These are phyloP conservation scores for Pythium brassicae DNA, from an alignment of 352 stramenopile genomes.

Conservation along the genomic window DNA sequence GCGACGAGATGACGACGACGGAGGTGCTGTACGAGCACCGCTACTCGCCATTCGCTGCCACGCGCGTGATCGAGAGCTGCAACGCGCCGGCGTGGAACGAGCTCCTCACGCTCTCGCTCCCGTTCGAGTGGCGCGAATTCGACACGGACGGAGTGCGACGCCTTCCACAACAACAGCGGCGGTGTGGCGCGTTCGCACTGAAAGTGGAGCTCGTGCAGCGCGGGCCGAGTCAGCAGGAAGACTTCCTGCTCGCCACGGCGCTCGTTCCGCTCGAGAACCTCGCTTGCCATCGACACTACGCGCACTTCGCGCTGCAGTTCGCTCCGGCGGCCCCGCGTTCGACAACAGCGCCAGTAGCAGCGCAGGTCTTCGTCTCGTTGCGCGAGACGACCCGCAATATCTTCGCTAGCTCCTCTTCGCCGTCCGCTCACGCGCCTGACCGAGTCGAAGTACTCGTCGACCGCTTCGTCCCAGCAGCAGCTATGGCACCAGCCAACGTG, in stretches of 20 bases:
- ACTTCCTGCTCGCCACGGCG: constrained; percentile 38
- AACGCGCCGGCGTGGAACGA: constrained; percentile 57
- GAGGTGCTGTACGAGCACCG: constrained; percentile 32
- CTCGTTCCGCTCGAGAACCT: constrained; percentile 21
- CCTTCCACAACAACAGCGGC: neutral
- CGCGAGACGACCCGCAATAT: constrained; percentile 9
- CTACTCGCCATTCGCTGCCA: constrained; percentile 63
- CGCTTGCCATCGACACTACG: constrained; percentile 20
- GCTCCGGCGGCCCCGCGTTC: neutral
- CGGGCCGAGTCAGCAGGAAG: constrained; percentile 58
- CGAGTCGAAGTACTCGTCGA: constrained; percentile 22
- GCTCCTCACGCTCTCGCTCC: constrained; percentile 50
- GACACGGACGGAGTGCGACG: neutral
- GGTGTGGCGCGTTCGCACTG: constrained; percentile 11
- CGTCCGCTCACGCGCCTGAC: neutral
- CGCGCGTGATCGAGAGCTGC: constrained; percentile 44
- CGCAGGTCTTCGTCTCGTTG: constrained; percentile 18
- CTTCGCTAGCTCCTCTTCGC: neutral
- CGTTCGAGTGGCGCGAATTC: constrained; percentile 28
- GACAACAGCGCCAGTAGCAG: neutral
- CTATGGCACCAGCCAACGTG: neutral
- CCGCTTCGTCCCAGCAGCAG: constrained; percentile 4
- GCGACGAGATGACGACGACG: constrained; percentile 7
- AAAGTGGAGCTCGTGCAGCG: constrained; percentile 60
- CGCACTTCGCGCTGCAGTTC: constrained; percentile 25